Base-by-base conservation (phyloP, 306 rosid species). In the Cyclanthera cordifolia region DNA sequence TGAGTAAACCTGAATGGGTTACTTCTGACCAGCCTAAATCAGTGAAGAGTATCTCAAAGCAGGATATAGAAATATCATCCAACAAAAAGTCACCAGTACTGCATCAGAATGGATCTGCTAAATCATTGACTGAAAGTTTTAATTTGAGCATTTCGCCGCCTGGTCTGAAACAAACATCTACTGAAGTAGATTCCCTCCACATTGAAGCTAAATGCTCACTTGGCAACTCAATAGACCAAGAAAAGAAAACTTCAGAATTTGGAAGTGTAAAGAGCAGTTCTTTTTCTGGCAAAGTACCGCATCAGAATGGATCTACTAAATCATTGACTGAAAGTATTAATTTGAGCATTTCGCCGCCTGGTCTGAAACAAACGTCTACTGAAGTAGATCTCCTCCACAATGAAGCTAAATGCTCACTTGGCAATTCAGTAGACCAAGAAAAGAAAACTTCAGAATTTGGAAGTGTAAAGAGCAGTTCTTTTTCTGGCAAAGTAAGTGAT, bases 241-340 rank as follows among this genome's bases (percentile, higher is more conserved):
- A 87, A 32, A 89, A 85, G 77, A 91, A 89, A 85, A 85, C 82
- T 11, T 91, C 89, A 0, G 97, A 79, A 78, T 84, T 85, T 77
- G 91, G 87, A 66, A 91, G 90, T 52, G 91, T 91, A 71, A 91
- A 88, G 82, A 76, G 56, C 82, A 88, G 96, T 78, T 88, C 91
- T 34, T 87, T 86, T 63, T 88, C 96, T 9, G 95, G 86, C 53
- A 89, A 91, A 82, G 96, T 84, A 50, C 78, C 79, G 23, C 60
- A 34, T 65, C 84, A 69, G 43, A 83, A 84, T 67, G 88, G 82
- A 37, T 73, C 80, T 55, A 72, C 74, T 8, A 86, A 86, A 77
- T 81, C 86, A 57, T 72, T 83, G 88, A 65, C 77, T 53, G 79
- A 52, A 78, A 85, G 87, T 75, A 70, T 77, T 72, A 79, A 81